Evolutionary conservation across 352 stramenopile genomes (phyloP).

Genomic region (Pythium grandisporangium): DNA sequence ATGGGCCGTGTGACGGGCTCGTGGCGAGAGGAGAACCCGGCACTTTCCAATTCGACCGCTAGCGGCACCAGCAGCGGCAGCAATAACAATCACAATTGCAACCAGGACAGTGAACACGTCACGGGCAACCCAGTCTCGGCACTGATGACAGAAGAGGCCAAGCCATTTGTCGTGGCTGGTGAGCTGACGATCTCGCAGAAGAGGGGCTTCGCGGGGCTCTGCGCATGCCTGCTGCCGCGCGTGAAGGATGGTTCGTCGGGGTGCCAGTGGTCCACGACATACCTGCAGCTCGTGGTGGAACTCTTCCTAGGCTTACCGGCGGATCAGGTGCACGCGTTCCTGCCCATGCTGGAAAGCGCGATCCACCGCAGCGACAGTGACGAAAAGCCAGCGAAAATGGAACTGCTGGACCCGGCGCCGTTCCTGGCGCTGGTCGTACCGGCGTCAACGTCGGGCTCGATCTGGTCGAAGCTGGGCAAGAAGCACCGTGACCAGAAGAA

Average conservation of each 20-base stretch:
- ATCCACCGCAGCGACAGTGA: constrained; percentile 14
- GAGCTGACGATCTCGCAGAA: constrained; percentile 45
- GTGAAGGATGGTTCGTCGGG: constrained; percentile 58
- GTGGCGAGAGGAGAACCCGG: too few relatives aligned
- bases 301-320: constrained; percentile 40
- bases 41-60: too few relatives aligned
- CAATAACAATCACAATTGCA: too few relatives aligned
- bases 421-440: constrained; percentile 53
- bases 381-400: constrained; percentile 2
- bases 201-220: constrained; percentile 54
- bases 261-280: constrained; percentile 49
- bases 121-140: too few relatives aligned
- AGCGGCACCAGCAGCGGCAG: too few relatives aligned
- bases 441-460: constrained; percentile 4
- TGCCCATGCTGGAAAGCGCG: constrained; percentile 60
- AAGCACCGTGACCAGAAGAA: constrained; percentile 16
- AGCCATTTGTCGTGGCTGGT: constrained; percentile 14
- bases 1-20: too few relatives aligned
- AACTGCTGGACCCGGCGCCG: constrained; percentile 37
- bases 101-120: too few relatives aligned
- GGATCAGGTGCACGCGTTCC: constrained; percentile 52
- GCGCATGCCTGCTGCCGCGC: constrained; percentile 48
- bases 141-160: constrained; percentile 6
- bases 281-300: constrained; percentile 54
- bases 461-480: constrained; percentile 19